phyloP scores from a whole-genome alignment of 257 asterid genomes.

The Solanum tarijense region DNA sequence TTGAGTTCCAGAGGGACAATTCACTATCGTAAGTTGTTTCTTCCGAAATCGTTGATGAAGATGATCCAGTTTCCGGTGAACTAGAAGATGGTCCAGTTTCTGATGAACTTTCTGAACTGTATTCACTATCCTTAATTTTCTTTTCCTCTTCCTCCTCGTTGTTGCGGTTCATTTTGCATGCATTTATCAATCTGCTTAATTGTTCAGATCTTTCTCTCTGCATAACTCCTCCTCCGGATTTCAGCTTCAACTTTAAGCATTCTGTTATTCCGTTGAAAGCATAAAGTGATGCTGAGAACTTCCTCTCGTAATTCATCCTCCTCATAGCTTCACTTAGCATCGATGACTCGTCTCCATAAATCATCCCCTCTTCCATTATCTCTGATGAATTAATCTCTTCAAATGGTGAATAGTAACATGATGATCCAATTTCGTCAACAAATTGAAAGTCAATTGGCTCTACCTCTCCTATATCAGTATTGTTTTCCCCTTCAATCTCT shows the following conservation, averaged over 20 bases:
- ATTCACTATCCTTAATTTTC: not conserved
- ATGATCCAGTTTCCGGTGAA: not conserved
- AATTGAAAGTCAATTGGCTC: slow-evolving; percentile 41
- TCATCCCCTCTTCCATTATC: not conserved
- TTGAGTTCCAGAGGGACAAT: slow-evolving; percentile 32
- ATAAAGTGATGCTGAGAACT: slow-evolving; percentile 61
- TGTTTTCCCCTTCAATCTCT: not conserved
- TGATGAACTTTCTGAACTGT: not conserved
- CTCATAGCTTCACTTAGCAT: slow-evolving; percentile 51
- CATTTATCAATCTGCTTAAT: slow-evolving; percentile 35
- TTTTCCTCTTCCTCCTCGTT: slow-evolving; percentile 13
- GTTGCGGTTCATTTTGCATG: slow-evolving; percentile 20
- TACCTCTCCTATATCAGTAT: slow-evolving; percentile 16
- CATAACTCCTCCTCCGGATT: slow-evolving; percentile 10
- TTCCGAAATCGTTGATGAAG: not conserved
- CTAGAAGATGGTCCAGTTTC: not conserved
- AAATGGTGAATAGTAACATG: slow-evolving; percentile 52
- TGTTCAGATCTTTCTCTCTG: slow-evolving; percentile 32
- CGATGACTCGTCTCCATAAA: slow-evolving; percentile 19
- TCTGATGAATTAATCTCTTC: slow-evolving; percentile 32
- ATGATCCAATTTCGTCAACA: slow-evolving; percentile 43
- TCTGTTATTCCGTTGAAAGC: slow-evolving; percentile 73
- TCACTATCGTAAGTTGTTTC: slow-evolving; percentile 12
- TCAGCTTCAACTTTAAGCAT: slow-evolving; percentile 49
- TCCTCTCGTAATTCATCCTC: slow-evolving; percentile 73